Evolutionary conservation across 2,329 filamentous ascomycete genomes (phyloP).

Genomic region (Apiospora rasikravindrae): DNA sequence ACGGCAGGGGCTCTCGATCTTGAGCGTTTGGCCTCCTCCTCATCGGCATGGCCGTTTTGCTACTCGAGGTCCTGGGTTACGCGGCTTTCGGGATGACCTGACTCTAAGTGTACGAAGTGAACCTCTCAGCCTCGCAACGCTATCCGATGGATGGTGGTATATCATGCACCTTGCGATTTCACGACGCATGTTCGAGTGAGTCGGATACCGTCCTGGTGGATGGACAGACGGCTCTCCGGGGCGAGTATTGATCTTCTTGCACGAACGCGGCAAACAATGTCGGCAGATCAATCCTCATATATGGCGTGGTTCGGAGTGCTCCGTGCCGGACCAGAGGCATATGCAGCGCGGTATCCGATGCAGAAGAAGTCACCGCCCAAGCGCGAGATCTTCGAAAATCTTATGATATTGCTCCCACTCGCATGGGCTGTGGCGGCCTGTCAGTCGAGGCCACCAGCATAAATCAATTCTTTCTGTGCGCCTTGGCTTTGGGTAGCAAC

Average conservation of each 20-base stretch:
- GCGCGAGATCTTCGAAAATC: not conserved
- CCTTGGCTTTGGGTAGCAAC: constrained; percentile 14
- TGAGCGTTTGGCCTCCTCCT: constrained; percentile 34
- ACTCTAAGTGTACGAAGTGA: not conserved
- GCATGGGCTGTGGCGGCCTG: not conserved
- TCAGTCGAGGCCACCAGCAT: not conserved
- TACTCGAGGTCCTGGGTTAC: constrained; percentile 31
- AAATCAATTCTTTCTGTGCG: not conserved
- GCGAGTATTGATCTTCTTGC: not conserved
- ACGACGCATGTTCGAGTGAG: not conserved
- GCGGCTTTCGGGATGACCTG: constrained; percentile 23
- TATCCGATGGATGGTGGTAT: constrained; percentile 8
- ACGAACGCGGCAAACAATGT: not conserved
- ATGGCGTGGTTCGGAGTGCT: not conserved
- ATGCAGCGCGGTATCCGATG: not conserved
- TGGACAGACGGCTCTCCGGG: not conserved
- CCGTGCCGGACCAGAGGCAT: not conserved
- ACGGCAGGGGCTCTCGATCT: constrained; percentile 34
- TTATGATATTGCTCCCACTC: not conserved
- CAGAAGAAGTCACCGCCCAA: not conserved
- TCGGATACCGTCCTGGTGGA: not conserved
- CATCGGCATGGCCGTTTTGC: constrained; percentile 34
- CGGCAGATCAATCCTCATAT: not conserved
- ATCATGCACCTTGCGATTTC: not conserved
- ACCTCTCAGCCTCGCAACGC: not conserved